Evolutionary conservation across 257 asterid species (phyloP).

Genomic region (Salvia splendens): DNA sequence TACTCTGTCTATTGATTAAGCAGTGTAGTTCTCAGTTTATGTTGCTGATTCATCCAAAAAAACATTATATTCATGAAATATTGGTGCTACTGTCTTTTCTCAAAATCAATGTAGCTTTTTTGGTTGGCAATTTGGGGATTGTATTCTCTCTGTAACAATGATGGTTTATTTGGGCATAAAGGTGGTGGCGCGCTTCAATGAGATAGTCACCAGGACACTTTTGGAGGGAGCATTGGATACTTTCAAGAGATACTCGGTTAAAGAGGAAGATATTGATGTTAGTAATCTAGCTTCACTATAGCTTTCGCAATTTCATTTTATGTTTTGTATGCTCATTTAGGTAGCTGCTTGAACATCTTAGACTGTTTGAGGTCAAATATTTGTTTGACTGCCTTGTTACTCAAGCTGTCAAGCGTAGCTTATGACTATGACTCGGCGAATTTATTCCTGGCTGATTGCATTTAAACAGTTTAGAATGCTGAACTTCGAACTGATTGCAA

Average conservation of each 20-base stretch:
- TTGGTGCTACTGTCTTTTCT: background rate
- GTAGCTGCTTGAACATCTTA: background rate
- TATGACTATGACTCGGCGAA: background rate
- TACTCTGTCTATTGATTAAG: background rate
- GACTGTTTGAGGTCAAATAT: constrained; percentile 5
- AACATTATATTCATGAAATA: too few relatives aligned
- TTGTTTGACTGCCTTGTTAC: background rate
- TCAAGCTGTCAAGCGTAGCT: background rate
- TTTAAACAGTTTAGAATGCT: background rate
- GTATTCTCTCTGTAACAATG: constrained; percentile 9
- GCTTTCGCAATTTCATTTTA: constrained; percentile 9
- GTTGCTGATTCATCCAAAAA: background rate
- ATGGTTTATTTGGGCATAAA: constrained; percentile 34
- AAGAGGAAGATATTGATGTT: constrained; percentile 87
- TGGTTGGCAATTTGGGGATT: constrained; percentile 4
- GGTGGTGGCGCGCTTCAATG: constrained; percentile 99
- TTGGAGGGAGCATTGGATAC: constrained; percentile 93
- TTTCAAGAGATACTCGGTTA: constrained; percentile 77
- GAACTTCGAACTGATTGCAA: background rate
- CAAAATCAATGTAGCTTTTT: background rate
- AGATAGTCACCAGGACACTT: constrained; percentile 78
- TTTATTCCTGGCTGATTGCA: background rate
- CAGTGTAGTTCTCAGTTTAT: background rate
- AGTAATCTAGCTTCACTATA: constrained; percentile 31
- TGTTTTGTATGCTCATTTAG: background rate